Evolutionary conservation across 2,329 filamentous ascomycete genomes (phyloP), one percentile per base, ranked within the genome.

Genomic region (Zymoseptoria passerinii): DNA sequence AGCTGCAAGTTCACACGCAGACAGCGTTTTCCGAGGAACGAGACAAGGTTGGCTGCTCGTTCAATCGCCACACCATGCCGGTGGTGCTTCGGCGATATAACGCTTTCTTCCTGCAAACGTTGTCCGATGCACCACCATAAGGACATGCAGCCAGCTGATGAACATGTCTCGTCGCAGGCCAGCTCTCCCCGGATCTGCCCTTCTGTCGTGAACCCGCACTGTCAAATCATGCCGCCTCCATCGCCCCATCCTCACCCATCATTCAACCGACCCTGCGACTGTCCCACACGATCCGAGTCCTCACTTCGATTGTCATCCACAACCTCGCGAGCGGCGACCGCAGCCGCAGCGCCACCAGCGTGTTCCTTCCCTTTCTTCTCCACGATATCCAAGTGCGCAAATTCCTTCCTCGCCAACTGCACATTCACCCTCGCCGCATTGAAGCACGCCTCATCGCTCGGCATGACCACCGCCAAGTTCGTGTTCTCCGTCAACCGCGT

Each of bases 401-500:
- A 96, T 64, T 89, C 88, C 66, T 89, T 85, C 51, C 90, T 82
- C 0, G 91, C 92, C 59, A 95, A 87, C 74, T 90, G 86, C 64
- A 92, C 94, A 71, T 96, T 96, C 64, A 96, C 80, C 73, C 94
- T 85, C 10, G 92, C 92, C 55, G 89, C 85, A 68, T 97, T 96
- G 78, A 95, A 95, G 5, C 89, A 83, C 19, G 90, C 89, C 74
- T 97, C 92, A 23, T 92, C 92, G 0, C 92, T 91, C 0, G 94
- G 92, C 64, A 96, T 83, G 40, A 95, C 87, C 8, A 95, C 90
- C 69, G 95, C 90, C 60, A 99, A 86, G 70, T 97, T 97, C 2
- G 94, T 99, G 74, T 99, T 99, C 55, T 94, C 95, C 1, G 94
- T 99, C 66, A 99, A 91, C 66, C 95, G 90, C 63, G 91, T 89